Evolutionary conservation across 176 grass and related monocot species (phyloP), one percentile per base, ranked within the genome.

Genomic region (Eragrostis nindensis): DNA sequence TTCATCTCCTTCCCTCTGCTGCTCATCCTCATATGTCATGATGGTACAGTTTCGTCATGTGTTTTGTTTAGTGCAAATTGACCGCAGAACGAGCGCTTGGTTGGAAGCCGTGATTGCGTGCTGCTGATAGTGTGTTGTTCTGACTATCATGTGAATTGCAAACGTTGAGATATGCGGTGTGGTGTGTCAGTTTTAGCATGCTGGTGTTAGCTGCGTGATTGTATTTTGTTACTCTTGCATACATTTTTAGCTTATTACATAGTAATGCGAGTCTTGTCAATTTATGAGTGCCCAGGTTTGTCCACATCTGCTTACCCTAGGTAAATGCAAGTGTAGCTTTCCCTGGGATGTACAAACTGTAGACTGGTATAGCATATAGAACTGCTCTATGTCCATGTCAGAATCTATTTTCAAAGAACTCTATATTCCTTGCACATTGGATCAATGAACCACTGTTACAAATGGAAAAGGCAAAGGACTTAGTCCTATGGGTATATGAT

Each of bases 311-410:
- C 2, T n/a, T 46, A 1, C 29, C 24, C 40, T 36, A 36, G 32
- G 32, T 24, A 22, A 3, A 24, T 5, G 7, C 45, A 45, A 18
- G 18, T 62, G 8, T 13, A 61, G 22, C 2, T 11, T 25, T 44
- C 1, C 14, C 7, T 60, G n/a, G 26, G n/a, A 61, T 41, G 21
- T 13, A 62, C 9, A 62, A 62, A 46, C 62, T 30, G 17, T 62
- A 30, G 25, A 7, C 63, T 32, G n/a, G 16, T 48, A 77, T 27
- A 46, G 13, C 43, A 43, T 60, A 26, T 59, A 42, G 12, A 43
- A 18, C 12, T 75, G 40, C 16, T 63, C 21, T 77, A 77, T 77
- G 56, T 64, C 46, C 25, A 63, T 75, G 43, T 77, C 17, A 64
- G 27, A 48, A 47, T 32, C 8, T 48, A 64, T 0, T 63, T n/a